Conservation (phyloP, 2,329 filamentous ascomycete genomes). For the Ceratocystis eucalypticola region DNA sequence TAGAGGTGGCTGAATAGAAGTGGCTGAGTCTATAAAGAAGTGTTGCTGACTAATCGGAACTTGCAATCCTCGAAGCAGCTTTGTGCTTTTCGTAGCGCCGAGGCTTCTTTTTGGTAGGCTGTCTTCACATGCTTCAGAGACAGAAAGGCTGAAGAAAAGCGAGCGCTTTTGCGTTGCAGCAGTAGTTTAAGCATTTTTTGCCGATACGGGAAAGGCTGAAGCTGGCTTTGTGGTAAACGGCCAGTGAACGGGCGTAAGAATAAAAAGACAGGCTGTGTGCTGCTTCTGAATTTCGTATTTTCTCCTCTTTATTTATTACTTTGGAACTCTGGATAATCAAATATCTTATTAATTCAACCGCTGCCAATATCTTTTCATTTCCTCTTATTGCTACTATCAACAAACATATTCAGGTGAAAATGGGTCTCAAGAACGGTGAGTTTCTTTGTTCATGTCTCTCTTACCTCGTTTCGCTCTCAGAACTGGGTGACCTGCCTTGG, state of each 20-base stretch:
- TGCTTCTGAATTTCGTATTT: neutral
- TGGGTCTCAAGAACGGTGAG: constrained; percentile 17
- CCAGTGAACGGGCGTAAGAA: neutral
- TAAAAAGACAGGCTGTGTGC: neutral
- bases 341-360: neutral
- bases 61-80: neutral
- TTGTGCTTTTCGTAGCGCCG: neutral
- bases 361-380: neutral
- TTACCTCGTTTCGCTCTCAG: neutral
- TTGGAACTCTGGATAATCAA: neutral
- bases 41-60: neutral
- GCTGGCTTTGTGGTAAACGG: neutral
- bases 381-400: neutral
- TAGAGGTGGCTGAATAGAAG: neutral
- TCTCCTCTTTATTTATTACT: neutral
- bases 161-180: too few species aligned
- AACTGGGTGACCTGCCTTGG: neutral
- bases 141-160: too few species aligned
- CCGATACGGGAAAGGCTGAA: neutral
- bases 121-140: neutral
- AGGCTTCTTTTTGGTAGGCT: neutral
- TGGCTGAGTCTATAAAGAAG: too few species aligned
- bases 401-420: neutral
- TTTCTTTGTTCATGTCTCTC: neutral
- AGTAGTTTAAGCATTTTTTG: neutral